phyloP scores from a whole-genome alignment of 371 early-diverging fungal species.

The Rhizomucor pusillus region DNA sequence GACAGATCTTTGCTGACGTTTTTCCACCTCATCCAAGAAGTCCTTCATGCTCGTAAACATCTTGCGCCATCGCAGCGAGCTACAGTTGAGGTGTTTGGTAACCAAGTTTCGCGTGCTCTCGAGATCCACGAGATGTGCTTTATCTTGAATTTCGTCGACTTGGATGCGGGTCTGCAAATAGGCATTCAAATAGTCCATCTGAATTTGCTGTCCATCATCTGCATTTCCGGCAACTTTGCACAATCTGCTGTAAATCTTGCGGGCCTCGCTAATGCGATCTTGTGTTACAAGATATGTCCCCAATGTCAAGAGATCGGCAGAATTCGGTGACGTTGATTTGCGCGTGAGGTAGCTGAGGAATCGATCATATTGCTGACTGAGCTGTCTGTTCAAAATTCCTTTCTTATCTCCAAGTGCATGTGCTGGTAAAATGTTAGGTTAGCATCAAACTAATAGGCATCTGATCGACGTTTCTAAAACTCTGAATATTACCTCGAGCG shows the following conservation, averaged over 20 bases:
- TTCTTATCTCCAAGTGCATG: neutral
- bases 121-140: conserved; percentile 27
- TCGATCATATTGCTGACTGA: conserved; percentile 38
- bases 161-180: conserved; percentile 51
- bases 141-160: conserved; percentile 11
- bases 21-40: conserved; percentile 45
- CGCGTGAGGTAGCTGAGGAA: conserved; percentile 41
- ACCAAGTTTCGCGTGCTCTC: conserved; percentile 27
- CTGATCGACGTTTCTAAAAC: neutral
- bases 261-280: conserved; percentile 55
- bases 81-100: conserved; percentile 37
- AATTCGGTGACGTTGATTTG: conserved; percentile 19
- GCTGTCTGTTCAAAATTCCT: conserved; percentile 41
- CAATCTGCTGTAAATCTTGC: conserved; percentile 5
- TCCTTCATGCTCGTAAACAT: conserved; percentile 40
- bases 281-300: conserved; percentile 50
- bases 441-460: neutral
- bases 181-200: conserved; percentile 51
- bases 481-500: conserved; percentile 53
- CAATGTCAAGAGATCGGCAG: conserved; percentile 35
- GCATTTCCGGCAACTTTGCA: conserved; percentile 12
- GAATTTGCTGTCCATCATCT: conserved; percentile 8
- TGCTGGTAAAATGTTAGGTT: neutral
- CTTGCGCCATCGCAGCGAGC: conserved; percentile 45
- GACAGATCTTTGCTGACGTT: conserved; percentile 3